A percentile compares a stretch with the other conserved stretches of the same genome.
These are phyloP conservation scores for Phytophthora ohioensis DNA, from an alignment of 352 stramenopile species.

Conservation along the genomic window DNA sequence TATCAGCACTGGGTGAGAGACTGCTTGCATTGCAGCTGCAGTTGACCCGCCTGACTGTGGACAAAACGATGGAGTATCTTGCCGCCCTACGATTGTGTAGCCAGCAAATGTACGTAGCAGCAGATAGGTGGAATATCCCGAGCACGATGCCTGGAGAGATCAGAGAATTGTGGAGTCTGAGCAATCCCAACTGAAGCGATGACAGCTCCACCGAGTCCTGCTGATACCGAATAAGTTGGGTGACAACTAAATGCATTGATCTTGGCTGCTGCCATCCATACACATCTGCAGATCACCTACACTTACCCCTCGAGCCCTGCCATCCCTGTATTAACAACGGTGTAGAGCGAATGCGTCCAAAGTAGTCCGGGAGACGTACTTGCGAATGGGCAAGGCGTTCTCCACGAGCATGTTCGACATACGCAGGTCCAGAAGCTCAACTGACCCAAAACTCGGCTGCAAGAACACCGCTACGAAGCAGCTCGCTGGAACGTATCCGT, in stretches of 20 bases:
- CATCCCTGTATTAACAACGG: no score
- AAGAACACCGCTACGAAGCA: constrained; percentile 55
- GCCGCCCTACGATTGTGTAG: constrained; percentile 23
- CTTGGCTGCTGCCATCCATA: no score
- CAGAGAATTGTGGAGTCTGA: constrained; percentile 40
- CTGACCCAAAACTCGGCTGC: constrained; percentile 45
- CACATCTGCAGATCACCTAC: no score
- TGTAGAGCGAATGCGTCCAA: constrained; percentile 50
- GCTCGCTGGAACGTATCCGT: constrained; percentile 48
- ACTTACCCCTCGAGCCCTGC: no score
- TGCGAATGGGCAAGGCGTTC: constrained; percentile 64
- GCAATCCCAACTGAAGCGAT: constrained; percentile 9
- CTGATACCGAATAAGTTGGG: no score
- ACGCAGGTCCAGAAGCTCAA: constrained; percentile 60
- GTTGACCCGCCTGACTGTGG: neutral
- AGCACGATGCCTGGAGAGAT: constrained; percentile 23
- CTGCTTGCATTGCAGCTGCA: constrained; percentile 29
- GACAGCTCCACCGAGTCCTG: neutral
- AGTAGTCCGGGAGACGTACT: constrained; percentile 92
- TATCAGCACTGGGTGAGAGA: constrained; percentile 33
- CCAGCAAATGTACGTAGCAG: constrained; percentile 36
- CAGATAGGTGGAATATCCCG: constrained; percentile 26
- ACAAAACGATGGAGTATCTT: constrained; percentile 20
- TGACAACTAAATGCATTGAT: no score
- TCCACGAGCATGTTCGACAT: constrained; percentile 80